Percentiles rank a stretch among this genome's conserved stretches.
Conservation (phyloP, 805 yeast species). For the Zygotorulaspora danielsina region DNA sequence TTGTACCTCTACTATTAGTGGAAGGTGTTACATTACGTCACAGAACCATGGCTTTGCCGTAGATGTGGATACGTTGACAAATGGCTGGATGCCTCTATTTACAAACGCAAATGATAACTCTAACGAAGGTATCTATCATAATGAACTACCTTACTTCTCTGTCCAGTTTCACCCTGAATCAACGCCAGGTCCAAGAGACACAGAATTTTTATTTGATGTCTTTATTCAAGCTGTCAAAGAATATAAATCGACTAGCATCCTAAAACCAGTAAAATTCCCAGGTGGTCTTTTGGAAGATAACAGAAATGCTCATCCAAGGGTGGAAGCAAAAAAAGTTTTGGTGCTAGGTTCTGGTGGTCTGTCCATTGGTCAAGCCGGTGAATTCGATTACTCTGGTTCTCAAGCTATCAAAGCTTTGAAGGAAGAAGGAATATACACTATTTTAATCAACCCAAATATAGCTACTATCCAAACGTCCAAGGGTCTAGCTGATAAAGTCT, state of each 20-base stretch:
- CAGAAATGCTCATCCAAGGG: slow-evolving; percentile 69
- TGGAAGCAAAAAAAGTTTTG: slow-evolving; percentile 82
- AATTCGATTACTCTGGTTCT: slow-evolving; percentile 97
- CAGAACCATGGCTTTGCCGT: slow-evolving; percentile 99
- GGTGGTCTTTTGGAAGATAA: slow-evolving; percentile 79
- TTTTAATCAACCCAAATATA: slow-evolving; percentile 93
- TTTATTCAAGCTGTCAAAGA: slow-evolving; percentile 79
- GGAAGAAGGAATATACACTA: slow-evolving; percentile 96
- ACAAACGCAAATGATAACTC: slow-evolving; percentile 96
- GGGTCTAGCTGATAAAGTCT: slow-evolving; percentile 96
- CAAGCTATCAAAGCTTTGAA: slow-evolving; percentile 98
- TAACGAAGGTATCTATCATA: slow-evolving; percentile 96
- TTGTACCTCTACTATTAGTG: slow-evolving; percentile 81
- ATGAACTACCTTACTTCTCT: slow-evolving; percentile 84
- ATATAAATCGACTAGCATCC: slow-evolving; percentile 47
- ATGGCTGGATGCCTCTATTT: slow-evolving; percentile 90
- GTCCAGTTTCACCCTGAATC: slow-evolving; percentile 99
- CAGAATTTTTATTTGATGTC: slow-evolving; percentile 93
- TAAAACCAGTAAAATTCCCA: slow-evolving; percentile 81
- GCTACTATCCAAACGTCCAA: slow-evolving; percentile 98
- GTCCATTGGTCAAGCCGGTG: slow-evolving; percentile 99
- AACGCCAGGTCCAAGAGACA: slow-evolving; percentile 98
- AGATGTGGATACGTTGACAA: slow-evolving; percentile 65
- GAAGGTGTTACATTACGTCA: slow-evolving; percentile 96
- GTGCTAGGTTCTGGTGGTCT: slow-evolving; percentile 98